phyloP scores from a whole-genome alignment of 2,329 filamentous ascomycete species.

The Endoconidiophora polonica region DNA sequence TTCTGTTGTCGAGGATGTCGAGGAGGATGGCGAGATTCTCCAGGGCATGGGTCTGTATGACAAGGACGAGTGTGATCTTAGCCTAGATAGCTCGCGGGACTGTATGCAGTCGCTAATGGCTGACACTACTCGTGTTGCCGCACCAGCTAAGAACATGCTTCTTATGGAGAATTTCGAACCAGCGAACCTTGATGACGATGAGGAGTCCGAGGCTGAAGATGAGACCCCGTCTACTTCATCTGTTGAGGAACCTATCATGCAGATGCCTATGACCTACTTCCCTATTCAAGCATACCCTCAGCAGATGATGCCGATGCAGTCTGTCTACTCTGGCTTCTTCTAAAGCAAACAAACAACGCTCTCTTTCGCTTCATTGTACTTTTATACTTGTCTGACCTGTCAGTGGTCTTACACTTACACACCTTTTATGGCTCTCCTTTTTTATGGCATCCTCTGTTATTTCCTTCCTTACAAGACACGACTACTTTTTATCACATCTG shows the following conservation, averaged over 20 bases:
- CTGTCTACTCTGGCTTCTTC: neutral
- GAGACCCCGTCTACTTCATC: constrained; percentile 15
- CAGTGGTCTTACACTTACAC: neutral
- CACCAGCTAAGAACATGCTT: constrained; percentile 55
- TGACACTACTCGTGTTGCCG: constrained; percentile 28
- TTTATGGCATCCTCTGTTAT: too few relatives aligned
- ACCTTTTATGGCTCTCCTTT: too few relatives aligned
- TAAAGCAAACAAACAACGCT: neutral
- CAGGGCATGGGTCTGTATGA: constrained; percentile 76
- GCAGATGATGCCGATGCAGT: neutral
- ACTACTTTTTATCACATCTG: too few relatives aligned
- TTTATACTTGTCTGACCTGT: neutral
- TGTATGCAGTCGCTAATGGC: constrained; percentile 39
- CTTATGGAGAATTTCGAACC: constrained; percentile 67
- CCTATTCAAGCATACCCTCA: neutral
- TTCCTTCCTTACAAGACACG: too few relatives aligned
- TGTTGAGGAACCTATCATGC: neutral
- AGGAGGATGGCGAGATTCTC: constrained; percentile 52
- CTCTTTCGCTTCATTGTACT: constrained; percentile 1
- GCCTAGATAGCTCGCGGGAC: constrained; percentile 36
- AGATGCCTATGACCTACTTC: neutral
- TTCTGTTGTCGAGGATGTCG: constrained; percentile 30
- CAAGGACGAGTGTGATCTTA: constrained; percentile 40
- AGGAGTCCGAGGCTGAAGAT: constrained; percentile 27
- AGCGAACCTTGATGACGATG: constrained; percentile 44